A percentile compares a stretch with the other conserved stretches of the same genome.
Conservation (phyloP, 345 rosid genomes). For the Ceriops tagal region DNA sequence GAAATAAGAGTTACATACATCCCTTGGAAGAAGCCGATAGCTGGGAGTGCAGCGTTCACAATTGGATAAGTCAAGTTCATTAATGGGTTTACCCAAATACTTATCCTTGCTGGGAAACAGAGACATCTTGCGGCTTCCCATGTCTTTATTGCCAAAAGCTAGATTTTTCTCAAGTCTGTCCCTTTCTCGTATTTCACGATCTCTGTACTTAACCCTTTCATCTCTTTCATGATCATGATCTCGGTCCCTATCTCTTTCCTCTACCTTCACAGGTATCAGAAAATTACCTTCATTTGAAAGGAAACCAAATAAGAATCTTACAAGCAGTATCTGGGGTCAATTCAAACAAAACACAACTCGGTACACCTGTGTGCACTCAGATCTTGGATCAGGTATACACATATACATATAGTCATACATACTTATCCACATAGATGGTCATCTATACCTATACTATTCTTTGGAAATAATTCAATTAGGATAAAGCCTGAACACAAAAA, state of each 20-base stretch:
- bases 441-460: no score
- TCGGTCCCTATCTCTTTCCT: constrained; percentile 68
- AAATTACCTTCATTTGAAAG: constrained; percentile 62
- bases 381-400: no score
- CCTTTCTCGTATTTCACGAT: constrained; percentile 63
- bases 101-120: constrained; percentile 66
- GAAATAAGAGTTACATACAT: constrained; percentile 40
- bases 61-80: constrained; percentile 90
- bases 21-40: constrained; percentile 88
- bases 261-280: constrained; percentile 64
- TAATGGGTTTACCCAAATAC: constrained; percentile 76
- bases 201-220: constrained; percentile 66
- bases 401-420: no score
- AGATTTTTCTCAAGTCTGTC: constrained; percentile 68
- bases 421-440: no score
- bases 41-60: constrained; percentile 98
- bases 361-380: no score
- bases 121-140: constrained; percentile 49
- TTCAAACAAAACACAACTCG: no score
- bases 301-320: constrained; percentile 38
- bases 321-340: neutral
- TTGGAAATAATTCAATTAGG: no score
- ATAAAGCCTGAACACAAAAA: no score
- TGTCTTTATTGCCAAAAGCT: constrained; percentile 48
- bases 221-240: constrained; percentile 46